phyloP scores from a whole-genome alignment of 2,329 filamentous ascomycete genomes.

The Claviceps sp. region DNA sequence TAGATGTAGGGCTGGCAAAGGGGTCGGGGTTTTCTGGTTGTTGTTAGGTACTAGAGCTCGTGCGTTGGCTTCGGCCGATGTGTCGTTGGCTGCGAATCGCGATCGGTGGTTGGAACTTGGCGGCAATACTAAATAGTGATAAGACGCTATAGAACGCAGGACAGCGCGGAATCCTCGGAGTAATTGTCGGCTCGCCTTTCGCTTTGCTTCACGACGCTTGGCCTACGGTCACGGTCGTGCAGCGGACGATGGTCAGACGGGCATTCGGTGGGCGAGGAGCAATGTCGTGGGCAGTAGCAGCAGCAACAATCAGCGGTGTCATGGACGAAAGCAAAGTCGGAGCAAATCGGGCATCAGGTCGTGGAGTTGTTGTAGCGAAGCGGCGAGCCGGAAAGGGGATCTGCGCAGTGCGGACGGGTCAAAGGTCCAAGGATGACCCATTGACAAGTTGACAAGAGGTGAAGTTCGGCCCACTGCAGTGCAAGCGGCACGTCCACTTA shows the following conservation, averaged over 20 bases:
- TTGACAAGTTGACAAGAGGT: neutral
- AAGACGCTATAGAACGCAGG: neutral
- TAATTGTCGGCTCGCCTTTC: too few relatives aligned
- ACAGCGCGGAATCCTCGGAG: neutral
- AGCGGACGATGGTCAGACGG: neutral
- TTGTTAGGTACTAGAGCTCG: neutral
- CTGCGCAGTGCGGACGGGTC: too few relatives aligned
- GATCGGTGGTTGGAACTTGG: neutral
- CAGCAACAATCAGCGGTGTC: too few relatives aligned
- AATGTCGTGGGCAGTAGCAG: neutral
- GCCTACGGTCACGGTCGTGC: neutral
- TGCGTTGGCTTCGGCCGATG: constrained; percentile 2
- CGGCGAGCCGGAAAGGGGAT: too few relatives aligned
- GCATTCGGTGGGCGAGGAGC: neutral
- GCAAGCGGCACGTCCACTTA: neutral
- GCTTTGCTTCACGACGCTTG: neutral
- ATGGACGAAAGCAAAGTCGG: neutral
- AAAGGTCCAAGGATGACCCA: too few relatives aligned
- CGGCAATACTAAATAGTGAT: neutral
- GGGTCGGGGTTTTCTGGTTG: neutral
- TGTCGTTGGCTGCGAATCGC: neutral
- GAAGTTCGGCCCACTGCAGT: neutral
- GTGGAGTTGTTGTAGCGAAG: neutral
- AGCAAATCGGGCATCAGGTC: neutral
- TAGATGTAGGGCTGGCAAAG: neutral